Base-by-base conservation (phyloP, 2,329 filamentous ascomycete genomes). In the Sporothrix pseudoabietina region DNA sequence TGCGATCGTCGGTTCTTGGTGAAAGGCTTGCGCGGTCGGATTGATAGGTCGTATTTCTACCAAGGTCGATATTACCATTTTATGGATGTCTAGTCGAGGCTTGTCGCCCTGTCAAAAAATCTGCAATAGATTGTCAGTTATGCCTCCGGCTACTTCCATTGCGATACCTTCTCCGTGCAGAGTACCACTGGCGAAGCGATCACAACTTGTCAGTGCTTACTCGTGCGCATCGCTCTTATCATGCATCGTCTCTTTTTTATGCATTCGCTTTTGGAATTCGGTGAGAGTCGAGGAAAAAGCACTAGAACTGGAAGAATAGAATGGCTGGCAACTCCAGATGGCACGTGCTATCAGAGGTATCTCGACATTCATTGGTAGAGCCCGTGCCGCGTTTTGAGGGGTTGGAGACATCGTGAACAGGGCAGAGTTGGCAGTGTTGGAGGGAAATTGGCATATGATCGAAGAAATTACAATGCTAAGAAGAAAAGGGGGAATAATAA, bases 51-150 rank as follows among this genome's bases (percentile, higher is more conserved):
- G 65, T 35, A 35, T 32, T 19, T 68, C 26, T 68, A 30, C 14
- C 49, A 68, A 26, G 12, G 12, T 52, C 59, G 35, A 63, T 12
- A 44, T 65, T 44, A 0, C 16, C 39, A 35, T 55, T 30, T 8
- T 6, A 35, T 12, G 30, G 19, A 39, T 19, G 2, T 7, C n/a
- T 14, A 22, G 10, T 26, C 26, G 41, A 10, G 61, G 39, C n/a
- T 47, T n/a, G 4, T 6, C 39, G 16, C 61, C 61, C n/a, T 26
- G 61, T 30, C n/a, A 19, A 49, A 44, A 39, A 47, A 30, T 66
- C 22, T 66, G 61, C 61, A 66, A 47, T 30, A 47, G 7, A 8
- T 22, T 30, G 22, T 66, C n/a, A 66, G 61, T 47, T 66, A 44
- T 66, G 39, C 61, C 6, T 30, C n/a, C 22, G 39, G 12, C 39